Conservation (phyloP, 257 asterid genomes). For the Gentiana straminea region DNA sequence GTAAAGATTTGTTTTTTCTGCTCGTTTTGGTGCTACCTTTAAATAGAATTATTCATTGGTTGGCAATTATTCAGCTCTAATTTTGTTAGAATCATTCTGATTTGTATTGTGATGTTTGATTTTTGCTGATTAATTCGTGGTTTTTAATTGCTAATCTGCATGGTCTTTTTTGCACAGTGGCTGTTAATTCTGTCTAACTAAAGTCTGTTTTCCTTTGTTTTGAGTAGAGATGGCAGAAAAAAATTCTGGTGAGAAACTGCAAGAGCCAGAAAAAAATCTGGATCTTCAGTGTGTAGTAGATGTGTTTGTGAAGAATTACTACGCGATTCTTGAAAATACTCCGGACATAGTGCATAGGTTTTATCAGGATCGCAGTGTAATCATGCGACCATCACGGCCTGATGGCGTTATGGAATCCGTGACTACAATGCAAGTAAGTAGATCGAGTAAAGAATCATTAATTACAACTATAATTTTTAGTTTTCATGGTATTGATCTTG, state of each 20-base stretch:
- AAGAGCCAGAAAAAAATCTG: conserved; percentile 1
- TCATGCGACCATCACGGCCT: conserved; percentile 28
- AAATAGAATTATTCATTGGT: too few species aligned
- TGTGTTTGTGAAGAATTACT: conserved; percentile 32
- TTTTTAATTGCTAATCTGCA: not conserved
- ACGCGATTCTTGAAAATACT: conserved; percentile 15
- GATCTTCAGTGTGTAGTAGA: conserved; percentile 19
- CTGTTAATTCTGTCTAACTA: too few species aligned
- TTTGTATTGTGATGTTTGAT: not conserved
- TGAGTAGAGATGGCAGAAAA: too few species aligned
- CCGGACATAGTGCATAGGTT: conserved; percentile 35
- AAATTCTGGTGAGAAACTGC: too few species aligned
- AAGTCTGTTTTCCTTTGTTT: too few species aligned
- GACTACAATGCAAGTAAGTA: conserved; percentile 32
- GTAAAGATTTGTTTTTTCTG: too few species aligned
- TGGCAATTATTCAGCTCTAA: not conserved
- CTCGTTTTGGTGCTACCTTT: too few species aligned
- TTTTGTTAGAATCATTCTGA: not conserved
- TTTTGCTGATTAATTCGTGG: not conserved
- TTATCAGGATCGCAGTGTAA: conserved; percentile 36
- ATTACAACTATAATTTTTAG: too few species aligned
- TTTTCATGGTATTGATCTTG: too few species aligned
- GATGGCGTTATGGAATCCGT: conserved; percentile 22
- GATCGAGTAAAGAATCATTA: not conserved
- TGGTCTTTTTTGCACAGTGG: not conserved